A percentile compares a stretch with the other conserved stretches of the same genome.
Conservation (phyloP, 1,139 yeast genomes). For the Zhuliangozyma blackwelliae region DNA sequence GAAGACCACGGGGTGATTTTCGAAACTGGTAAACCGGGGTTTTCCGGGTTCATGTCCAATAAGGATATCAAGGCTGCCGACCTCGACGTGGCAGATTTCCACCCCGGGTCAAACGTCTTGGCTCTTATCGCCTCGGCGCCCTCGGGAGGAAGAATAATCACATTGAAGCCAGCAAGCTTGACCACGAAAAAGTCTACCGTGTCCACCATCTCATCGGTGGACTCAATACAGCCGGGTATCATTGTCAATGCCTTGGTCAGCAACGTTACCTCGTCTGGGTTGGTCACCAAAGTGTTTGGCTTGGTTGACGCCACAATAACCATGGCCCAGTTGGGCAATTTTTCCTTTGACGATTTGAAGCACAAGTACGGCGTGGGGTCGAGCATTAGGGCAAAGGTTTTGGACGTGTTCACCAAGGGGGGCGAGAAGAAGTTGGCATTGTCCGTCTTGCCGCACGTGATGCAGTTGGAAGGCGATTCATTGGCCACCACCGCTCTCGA, state of each 20-base stretch:
- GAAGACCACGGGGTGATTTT: conserved; percentile 91
- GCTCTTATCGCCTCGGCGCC: conserved; percentile 42
- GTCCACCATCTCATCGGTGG: conserved; percentile 61
- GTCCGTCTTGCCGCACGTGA: conserved; percentile 58
- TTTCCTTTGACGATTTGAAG: conserved; percentile 45
- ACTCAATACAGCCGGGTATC: conserved; percentile 81
- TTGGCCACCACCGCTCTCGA: conserved; percentile 30
- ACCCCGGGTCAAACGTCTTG: conserved; percentile 47
- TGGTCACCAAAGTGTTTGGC: conserved; percentile 66
- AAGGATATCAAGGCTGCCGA: conserved; percentile 45
- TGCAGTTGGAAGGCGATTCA: conserved; percentile 19
- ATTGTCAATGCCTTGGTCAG: conserved; percentile 70
- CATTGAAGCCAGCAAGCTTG: conserved; percentile 41
- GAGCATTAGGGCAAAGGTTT: conserved; percentile 63
- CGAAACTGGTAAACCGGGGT: conserved; percentile 55
- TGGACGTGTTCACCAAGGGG: conserved; percentile 53
- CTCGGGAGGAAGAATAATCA: conserved; percentile 56
- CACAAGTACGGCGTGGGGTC: conserved; percentile 66
- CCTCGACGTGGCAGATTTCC: conserved; percentile 15
- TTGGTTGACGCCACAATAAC: conserved; percentile 69
- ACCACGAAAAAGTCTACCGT: conserved; percentile 42
- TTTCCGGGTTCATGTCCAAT: conserved; percentile 73
- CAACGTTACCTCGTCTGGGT: conserved; percentile 57
- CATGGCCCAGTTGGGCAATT: conserved; percentile 58
- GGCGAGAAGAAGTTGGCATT: conserved; percentile 60